Evolutionary conservation across 2,329 filamentous ascomycete species (phyloP).

Genomic region (Pestalotiopsis sp.): DNA sequence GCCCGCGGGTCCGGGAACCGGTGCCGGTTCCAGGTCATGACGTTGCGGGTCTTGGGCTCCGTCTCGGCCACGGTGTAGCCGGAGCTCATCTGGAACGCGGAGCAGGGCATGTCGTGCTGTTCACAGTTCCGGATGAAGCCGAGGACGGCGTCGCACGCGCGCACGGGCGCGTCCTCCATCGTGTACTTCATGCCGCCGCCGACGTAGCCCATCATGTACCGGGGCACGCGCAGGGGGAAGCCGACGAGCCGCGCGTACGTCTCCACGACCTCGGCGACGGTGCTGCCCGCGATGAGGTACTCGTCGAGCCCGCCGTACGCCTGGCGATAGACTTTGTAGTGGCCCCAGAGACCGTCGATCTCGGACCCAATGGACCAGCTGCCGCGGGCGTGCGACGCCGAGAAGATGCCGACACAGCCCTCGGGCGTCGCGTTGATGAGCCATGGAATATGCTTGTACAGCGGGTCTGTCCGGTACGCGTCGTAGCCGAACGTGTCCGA

Average conservation of each 20-base stretch:
- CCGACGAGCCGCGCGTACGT: conserved; percentile 71
- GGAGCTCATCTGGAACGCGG: conserved; percentile 72
- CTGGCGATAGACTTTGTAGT: conserved; percentile 75
- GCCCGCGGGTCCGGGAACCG: conserved; percentile 70
- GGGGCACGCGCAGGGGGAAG: conserved; percentile 67
- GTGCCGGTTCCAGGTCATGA: conserved; percentile 72
- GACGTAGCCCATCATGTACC: conserved; percentile 75
- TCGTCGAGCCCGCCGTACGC: conserved; percentile 73
- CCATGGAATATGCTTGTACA: conserved; percentile 77
- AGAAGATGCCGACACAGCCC: conserved; percentile 70
- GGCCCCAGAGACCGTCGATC: conserved; percentile 76
- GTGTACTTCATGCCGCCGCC: conserved; percentile 64
- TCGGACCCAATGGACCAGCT: conserved; percentile 70
- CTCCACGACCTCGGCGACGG: conserved; percentile 65
- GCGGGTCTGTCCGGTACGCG: conserved; percentile 68
- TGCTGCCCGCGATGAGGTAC: conserved; percentile 69
- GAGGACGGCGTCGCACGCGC: conserved; percentile 61
- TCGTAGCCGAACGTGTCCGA: conserved; percentile 78
- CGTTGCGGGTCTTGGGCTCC: conserved; percentile 71
- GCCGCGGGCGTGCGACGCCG: conserved; percentile 65
- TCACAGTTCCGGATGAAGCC: conserved; percentile 64
- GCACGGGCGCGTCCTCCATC: conserved; percentile 48
- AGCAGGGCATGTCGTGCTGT: conserved; percentile 69
- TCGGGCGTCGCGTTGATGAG: conserved; percentile 68
- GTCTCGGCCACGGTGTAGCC: conserved; percentile 71